A percentile compares a stretch with the other conserved stretches of the same genome.
Conservation (phyloP, 192 early-diverging fungal genomes). For the Diversispora epigaea region DNA sequence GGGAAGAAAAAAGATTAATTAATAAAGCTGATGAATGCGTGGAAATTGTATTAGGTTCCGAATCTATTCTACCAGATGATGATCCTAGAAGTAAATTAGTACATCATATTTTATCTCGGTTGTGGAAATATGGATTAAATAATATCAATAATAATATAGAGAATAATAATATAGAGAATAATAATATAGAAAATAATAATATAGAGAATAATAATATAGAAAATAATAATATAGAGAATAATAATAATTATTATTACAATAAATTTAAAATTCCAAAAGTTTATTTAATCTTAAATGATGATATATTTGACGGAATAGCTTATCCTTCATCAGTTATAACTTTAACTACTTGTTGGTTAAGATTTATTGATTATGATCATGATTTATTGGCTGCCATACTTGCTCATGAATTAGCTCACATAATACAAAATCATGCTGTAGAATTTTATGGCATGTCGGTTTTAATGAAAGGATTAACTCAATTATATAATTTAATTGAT, state of each 20-base stretch:
- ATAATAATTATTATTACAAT: too few species aligned
- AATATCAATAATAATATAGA: neutral
- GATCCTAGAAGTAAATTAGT: neutral
- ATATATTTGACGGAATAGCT: conserved; percentile 21
- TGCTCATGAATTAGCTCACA: conserved; percentile 59
- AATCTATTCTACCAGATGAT: neutral
- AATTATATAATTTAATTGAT: conserved; percentile 12
- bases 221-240: too few species aligned
- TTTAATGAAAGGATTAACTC: conserved; percentile 43
- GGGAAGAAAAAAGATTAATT: conserved; percentile 15
- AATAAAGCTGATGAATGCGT: conserved; percentile 13
- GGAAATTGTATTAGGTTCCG: conserved; percentile 2
- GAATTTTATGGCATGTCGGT: conserved; percentile 57
- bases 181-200: neutral
- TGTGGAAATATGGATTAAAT: conserved; percentile 6
- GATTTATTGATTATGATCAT: conserved; percentile 44
- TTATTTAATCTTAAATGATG: conserved; percentile 18
- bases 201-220: too few species aligned
- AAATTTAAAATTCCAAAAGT: neutral
- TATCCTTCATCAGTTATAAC: conserved; percentile 25
- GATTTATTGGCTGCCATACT: conserved; percentile 52
- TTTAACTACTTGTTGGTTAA: conserved; percentile 25
- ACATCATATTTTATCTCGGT: neutral
- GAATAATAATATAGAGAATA: too few species aligned
- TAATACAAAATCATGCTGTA: conserved; percentile 56